Base-by-base conservation (phyloP, 169 alveolate species). In the Cryptosporidium ubiquitum region DNA sequence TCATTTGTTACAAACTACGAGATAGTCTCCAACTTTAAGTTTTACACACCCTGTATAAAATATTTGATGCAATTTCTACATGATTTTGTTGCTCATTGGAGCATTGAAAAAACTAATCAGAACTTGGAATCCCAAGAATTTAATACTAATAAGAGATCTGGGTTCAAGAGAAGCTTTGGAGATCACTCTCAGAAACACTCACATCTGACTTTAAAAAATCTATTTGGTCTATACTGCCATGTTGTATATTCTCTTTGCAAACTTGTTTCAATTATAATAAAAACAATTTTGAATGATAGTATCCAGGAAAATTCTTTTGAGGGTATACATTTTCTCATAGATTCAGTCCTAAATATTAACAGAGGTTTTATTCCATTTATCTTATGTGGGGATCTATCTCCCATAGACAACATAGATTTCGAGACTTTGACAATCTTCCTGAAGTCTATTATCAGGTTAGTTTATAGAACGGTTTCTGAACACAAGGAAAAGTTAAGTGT, bases 41-140 rank as follows among this genome's bases (percentile, higher is more conserved):
- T 79, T 16, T 61, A 29, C 73, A 79, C 31, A 10, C 89, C 89
- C 3, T 61, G 79, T 42, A 66, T 79, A 20, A 79, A 47, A 47
- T 79, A 79, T 23, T 42, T 79, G 12, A 61, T 79, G 75, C 89
- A 79, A 29, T 79, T 79, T 61, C 51, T 79, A 2, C 75, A 61
- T 29, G 89, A 79, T 23, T 79, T 79, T 40, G 47, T 79, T 16
- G 89, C 89, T 61, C 89, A 79, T 47, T 79, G 89, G 89, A 79
- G 58, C 31, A 40, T 79, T 52, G 75, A 79, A 26, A 61, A 35
- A 37, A 3, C 70, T 6, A 35, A 75, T 23, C 47, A 18, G 23
- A 26, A 26, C 66, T 55, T 55, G n/a, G n/a, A 7, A 31, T 20
- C 35, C 35, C 66, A n/a, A 55, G 35, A 64, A 10, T 12, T 26